Percentiles rank a stretch among this genome's conserved stretches.
These are phyloP conservation scores for Sutorius australiensis DNA, from an alignment of 768 basidiomycete species.

Conservation along the genomic window DNA sequence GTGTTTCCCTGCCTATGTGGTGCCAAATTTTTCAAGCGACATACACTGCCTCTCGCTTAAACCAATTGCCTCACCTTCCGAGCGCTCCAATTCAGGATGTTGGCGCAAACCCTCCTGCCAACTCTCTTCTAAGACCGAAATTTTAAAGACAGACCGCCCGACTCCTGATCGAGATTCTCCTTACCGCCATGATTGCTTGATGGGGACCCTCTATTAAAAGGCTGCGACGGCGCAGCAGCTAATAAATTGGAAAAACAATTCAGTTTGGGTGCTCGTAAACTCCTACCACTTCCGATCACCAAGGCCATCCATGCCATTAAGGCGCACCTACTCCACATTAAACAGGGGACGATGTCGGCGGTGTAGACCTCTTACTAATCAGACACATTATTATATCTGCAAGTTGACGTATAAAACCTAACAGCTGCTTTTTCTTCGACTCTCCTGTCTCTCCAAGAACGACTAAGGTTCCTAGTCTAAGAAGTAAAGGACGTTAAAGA, in stretches of 20 bases:
- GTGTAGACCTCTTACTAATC: constrained; percentile 93
- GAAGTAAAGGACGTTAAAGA: constrained; percentile 50
- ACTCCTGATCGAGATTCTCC: constrained; percentile 5
- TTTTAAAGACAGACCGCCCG: background rate
- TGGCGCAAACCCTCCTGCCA: background rate
- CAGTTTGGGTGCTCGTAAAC: constrained; percentile 36
- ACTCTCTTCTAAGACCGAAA: background rate
- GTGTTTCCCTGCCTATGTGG: background rate
- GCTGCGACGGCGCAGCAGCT: constrained; percentile 12
- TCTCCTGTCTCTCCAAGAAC: background rate
- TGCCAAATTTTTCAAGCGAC: background rate
- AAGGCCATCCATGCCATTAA: constrained; percentile 68
- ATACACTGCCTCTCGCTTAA: background rate
- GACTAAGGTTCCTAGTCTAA: background rate
- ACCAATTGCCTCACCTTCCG: background rate
- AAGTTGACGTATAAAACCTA: constrained; percentile 14
- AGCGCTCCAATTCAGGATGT: background rate
- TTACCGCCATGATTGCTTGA: constrained; percentile 5
- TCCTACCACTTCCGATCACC: constrained; percentile 75
- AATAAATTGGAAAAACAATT: constrained; percentile 8
- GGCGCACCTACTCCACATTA: constrained; percentile 96
- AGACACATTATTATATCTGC: constrained; percentile 76
- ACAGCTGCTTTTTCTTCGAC: background rate
- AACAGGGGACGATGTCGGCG: constrained; percentile 92
- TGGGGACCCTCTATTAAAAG: constrained; percentile 13